phyloP scores from a whole-genome alignment of 1,284 basidiomycete genomes.

The Tetrapyrgos nigripes region DNA sequence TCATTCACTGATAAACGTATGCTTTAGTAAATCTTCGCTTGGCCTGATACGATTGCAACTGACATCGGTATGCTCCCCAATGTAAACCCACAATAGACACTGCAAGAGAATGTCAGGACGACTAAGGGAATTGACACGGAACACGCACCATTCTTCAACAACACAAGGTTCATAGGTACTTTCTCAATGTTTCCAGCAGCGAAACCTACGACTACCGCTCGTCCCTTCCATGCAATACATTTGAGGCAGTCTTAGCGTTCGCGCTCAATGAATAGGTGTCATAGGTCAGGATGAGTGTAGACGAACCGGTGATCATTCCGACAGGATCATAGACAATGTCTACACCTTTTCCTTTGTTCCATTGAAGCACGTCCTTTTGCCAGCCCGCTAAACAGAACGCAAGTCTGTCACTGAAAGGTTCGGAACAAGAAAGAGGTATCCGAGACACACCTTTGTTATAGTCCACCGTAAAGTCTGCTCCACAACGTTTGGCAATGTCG shows the following conservation, averaged over 20 bases:
- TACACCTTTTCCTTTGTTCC: slow-evolving; percentile 84
- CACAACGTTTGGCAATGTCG: slow-evolving; percentile 69
- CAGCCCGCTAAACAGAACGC: slow-evolving; percentile 51
- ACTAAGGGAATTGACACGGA: not conserved
- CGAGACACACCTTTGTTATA: slow-evolving; percentile 51
- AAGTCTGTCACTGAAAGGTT: too few relatives aligned
- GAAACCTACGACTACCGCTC: slow-evolving; percentile 92
- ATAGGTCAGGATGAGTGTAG: not conserved
- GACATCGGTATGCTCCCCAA: slow-evolving; percentile 78
- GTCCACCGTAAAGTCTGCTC: slow-evolving; percentile 74
- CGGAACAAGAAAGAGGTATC: not conserved
- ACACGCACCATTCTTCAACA: slow-evolving; percentile 79
- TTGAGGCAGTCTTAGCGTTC: slow-evolving; percentile 68
- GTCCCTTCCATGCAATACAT: slow-evolving; percentile 94
- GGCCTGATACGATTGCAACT: slow-evolving; percentile 16
- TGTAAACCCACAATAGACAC: slow-evolving; percentile 81
- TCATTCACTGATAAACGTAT: slow-evolving; percentile 64
- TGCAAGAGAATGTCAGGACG: not conserved
- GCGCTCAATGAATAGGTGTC: not conserved
- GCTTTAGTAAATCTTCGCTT: not conserved
- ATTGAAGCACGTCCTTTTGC: slow-evolving; percentile 77
- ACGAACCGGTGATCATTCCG: slow-evolving; percentile 71
- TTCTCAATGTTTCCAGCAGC: slow-evolving; percentile 91
- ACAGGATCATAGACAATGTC: slow-evolving; percentile 93
- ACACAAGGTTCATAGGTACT: slow-evolving; percentile 87